Evolutionary conservation across 805 yeast genomes (phyloP).

Genomic region (Cyberlindnera nakhonratchasimensis): DNA sequence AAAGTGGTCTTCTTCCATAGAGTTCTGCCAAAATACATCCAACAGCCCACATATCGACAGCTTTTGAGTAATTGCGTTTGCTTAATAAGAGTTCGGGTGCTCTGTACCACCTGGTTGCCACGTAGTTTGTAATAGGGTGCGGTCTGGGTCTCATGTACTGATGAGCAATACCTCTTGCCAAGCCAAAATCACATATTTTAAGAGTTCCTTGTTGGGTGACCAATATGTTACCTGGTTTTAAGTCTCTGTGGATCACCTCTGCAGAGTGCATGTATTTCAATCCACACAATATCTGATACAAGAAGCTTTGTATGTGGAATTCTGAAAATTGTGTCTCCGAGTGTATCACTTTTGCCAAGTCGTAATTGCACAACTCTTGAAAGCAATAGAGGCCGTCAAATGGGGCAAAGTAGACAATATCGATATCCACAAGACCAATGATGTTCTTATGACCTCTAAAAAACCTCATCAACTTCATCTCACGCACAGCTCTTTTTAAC

Average conservation of each 20-base stretch:
- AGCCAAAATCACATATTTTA: constrained; percentile 91
- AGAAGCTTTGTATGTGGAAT: constrained; percentile 70
- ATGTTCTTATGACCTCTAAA: constrained; percentile 87
- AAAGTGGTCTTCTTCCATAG: constrained; percentile 74
- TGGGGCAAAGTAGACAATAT: constrained; percentile 59
- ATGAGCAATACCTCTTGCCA: constrained; percentile 71
- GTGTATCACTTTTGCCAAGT: constrained; percentile 76
- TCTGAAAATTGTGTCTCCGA: constrained; percentile 77
- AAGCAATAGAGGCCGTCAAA: constrained; percentile 86
- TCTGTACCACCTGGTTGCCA: constrained; percentile 93
- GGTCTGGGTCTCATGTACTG: constrained; percentile 33
- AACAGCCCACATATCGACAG: constrained; percentile 89
- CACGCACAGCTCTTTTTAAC: constrained; percentile 78
- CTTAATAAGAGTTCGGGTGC: constrained; percentile 86
- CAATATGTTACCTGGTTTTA: constrained; percentile 87
- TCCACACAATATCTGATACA: constrained; percentile 83
- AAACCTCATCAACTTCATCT: constrained; percentile 72
- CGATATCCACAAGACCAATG: constrained; percentile 69
- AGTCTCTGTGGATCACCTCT: constrained; percentile 86
- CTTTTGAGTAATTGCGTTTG: constrained; percentile 54
- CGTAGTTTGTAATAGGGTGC: constrained; percentile 70
- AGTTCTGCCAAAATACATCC: constrained; percentile 90
- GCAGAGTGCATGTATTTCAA: constrained; percentile 88
- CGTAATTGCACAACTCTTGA: constrained; percentile 82
- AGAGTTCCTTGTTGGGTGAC: constrained; percentile 70